A percentile compares a stretch with the other conserved stretches of the same genome.
These are phyloP conservation scores for Acer yangbiense DNA, from an alignment of 345 rosid species.

Conservation along the genomic window DNA sequence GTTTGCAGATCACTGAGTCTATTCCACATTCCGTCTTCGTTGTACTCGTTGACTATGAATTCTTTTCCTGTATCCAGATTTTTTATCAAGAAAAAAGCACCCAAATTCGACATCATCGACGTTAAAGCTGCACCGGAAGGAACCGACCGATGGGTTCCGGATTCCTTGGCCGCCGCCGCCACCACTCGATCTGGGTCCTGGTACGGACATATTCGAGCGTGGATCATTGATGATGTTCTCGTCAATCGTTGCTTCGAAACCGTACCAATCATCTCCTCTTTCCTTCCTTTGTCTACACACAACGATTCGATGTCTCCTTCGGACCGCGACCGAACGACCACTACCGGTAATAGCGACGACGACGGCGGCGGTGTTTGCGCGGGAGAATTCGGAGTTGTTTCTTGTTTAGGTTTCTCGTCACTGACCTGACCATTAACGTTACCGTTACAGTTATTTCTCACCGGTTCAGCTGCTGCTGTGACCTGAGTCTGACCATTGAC, in stretches of 20 bases:
- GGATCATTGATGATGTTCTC: conserved; percentile 27
- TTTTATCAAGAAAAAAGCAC: conserved; percentile 82
- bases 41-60: conserved; percentile 77
- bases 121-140: conserved; percentile 24
- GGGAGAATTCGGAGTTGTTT: conserved; percentile 9
- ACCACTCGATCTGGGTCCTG: conserved; percentile 44
- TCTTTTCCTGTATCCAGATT: conserved; percentile 87
- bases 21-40: conserved; percentile 84
- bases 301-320: conserved; percentile 66
- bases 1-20: conserved; percentile 91
- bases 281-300: conserved; percentile 46
- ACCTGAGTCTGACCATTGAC: not conserved
- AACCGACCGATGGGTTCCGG: conserved; percentile 12
- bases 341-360: conserved; percentile 18
- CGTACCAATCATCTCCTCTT: conserved; percentile 63
- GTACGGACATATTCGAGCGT: conserved; percentile 42
- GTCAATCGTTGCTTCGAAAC: conserved; percentile 50
- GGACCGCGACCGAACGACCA: conserved; percentile 72
- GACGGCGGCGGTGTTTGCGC: not conserved
- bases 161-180: conserved; percentile 14
- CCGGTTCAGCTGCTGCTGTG: not conserved
- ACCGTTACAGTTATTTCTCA: not conserved
- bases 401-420: conserved; percentile 6
- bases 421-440: not conserved
- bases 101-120: conserved; percentile 42